These are phyloP conservation scores for Verticillium isaacii DNA, from an alignment of 2,329 filamentous ascomycete species.

Conservation along the genomic window DNA sequence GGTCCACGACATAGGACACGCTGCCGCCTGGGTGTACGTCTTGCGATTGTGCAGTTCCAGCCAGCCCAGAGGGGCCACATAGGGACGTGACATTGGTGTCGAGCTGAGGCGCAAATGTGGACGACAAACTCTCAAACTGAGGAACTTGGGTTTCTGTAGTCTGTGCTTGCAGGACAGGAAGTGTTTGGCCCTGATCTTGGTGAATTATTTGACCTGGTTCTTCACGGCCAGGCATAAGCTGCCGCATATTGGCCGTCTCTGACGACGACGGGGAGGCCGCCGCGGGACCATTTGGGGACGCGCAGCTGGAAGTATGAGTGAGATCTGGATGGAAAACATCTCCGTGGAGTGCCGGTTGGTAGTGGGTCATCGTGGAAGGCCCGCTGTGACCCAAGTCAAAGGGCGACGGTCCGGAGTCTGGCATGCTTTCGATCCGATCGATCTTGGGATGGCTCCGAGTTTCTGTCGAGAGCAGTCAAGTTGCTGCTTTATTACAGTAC, in stretches of 20 bases:
- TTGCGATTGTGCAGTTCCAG: not conserved
- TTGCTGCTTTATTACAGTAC: not conserved
- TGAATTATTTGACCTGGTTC: not conserved
- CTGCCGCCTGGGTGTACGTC: constrained; percentile 40
- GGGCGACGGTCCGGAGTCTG: not conserved
- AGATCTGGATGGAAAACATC: not conserved
- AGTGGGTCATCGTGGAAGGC: not conserved
- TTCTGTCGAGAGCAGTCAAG: not conserved
- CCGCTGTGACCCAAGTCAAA: not conserved
- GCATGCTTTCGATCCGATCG: not conserved
- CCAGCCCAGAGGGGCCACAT: not conserved
- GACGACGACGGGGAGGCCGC: not conserved
- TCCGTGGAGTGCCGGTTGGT: not conserved
- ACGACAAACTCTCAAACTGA: not conserved
- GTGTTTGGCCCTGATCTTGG: not conserved
- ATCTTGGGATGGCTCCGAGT: not conserved
- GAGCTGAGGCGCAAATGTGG: not conserved
- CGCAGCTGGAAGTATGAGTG: not conserved
- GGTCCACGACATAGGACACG: constrained; percentile 54
- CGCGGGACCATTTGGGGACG: not conserved
- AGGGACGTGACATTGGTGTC: not conserved
- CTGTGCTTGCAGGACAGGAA: not conserved
- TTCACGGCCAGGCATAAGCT: not conserved
- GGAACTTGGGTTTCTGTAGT: not conserved
- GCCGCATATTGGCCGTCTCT: not conserved